Percentiles rank a stretch among this genome's conserved stretches.
Conservation (phyloP, 805 yeast species). For the Candida sithepensis region DNA sequence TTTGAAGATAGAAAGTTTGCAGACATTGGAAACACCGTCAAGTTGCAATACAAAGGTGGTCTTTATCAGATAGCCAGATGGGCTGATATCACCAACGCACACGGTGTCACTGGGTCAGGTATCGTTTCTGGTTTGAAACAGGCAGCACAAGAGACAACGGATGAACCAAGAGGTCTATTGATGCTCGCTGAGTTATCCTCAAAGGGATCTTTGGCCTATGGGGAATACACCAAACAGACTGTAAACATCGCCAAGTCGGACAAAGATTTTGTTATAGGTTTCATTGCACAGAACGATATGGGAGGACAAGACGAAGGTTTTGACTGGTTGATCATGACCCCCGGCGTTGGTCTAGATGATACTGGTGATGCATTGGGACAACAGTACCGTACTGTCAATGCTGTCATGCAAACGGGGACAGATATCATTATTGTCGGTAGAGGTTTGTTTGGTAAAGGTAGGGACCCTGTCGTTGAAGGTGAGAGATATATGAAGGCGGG, state of each 20-base stretch:
- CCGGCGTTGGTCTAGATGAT: conserved; percentile 97
- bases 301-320: conserved; percentile 79
- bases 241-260: conserved; percentile 84
- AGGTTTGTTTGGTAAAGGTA: conserved; percentile 90
- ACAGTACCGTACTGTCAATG: conserved; percentile 89
- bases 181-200: conserved; percentile 96
- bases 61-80: conserved; percentile 84
- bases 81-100: conserved; percentile 98
- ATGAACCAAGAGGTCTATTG: conserved; percentile 81
- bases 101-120: conserved; percentile 94
- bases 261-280: conserved; percentile 89
- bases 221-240: conserved; percentile 83
- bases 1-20: conserved; percentile 98
- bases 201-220: conserved; percentile 89
- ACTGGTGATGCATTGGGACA: conserved; percentile 96
- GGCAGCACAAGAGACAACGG: conserved; percentile 67
- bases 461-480: conserved; percentile 87
- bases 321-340: conserved; percentile 96
- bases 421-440: conserved; percentile 98
- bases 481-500: conserved; percentile 89
- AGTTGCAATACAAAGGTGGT: conserved; percentile 89
- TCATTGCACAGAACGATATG: conserved; percentile 90
- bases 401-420: conserved; percentile 80
- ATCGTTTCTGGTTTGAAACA: conserved; percentile 83
- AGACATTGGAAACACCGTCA: conserved; percentile 96